Percentiles rank a stretch among this genome's conserved stretches.
Conservation (phyloP, 2,329 filamentous ascomycete genomes). For the Penicillium sp. region DNA sequence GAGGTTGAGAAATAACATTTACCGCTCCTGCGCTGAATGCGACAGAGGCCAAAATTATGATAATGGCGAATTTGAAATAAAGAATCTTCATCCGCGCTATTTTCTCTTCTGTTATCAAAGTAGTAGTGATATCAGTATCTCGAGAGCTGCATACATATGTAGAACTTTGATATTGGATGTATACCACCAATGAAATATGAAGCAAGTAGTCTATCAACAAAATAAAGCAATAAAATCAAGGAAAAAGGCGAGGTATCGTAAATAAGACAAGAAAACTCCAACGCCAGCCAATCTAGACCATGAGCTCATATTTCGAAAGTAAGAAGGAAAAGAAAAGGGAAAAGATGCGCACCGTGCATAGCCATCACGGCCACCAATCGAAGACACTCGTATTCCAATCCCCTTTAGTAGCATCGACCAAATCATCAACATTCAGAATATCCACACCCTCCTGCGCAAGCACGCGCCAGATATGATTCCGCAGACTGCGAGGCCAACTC, state of each 20-base stretch:
- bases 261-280: conserved; percentile 1
- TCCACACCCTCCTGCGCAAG: conserved; percentile 56
- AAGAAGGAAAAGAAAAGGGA: neutral
- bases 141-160: neutral
- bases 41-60: neutral
- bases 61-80: neutral
- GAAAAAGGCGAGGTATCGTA: conserved; percentile 1
- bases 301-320: neutral
- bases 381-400: conserved; percentile 48
- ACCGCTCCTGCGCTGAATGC: neutral
- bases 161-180: neutral
- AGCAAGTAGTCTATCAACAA: conserved; percentile 9
- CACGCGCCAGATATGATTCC: conserved; percentile 57
- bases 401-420: conserved; percentile 48
- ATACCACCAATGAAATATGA: neutral
- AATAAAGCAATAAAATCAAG: neutral
- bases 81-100: neutral
- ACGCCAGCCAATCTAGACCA: neutral
- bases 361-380: conserved; percentile 34
- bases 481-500: conserved; percentile 54
- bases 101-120: neutral
- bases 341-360: neutral
- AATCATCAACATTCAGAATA: conserved; percentile 59
- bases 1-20: neutral
- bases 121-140: neutral